A percentile compares a stretch with the other conserved stretches of the same genome.
phyloP scores from a whole-genome alignment of 192 early-diverging fungal genomes.

The Cladochytrium replicatum region DNA sequence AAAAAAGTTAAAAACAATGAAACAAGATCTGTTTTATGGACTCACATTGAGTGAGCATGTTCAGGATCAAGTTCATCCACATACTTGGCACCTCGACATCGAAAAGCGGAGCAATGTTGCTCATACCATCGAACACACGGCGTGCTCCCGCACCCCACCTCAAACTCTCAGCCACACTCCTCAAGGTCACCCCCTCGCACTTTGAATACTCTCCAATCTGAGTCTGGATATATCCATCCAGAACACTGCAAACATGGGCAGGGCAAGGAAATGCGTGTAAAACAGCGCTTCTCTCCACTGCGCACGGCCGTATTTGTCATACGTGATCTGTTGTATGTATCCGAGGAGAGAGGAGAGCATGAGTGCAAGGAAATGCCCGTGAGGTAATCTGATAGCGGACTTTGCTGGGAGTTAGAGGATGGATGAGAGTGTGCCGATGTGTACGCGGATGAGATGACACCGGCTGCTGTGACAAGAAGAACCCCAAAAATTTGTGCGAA shows the following conservation, averaged over 20 bases:
- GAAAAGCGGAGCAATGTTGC: neutral
- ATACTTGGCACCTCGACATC: slow-evolving; percentile 41
- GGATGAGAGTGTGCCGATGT: neutral
- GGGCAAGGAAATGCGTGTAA: slow-evolving; percentile 69
- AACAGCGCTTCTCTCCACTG: slow-evolving; percentile 86
- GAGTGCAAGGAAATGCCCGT: slow-evolving; percentile 66
- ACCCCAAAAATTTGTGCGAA: slow-evolving; percentile 46
- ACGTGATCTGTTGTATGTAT: slow-evolving; percentile 71
- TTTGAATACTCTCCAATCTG: slow-evolving; percentile 47
- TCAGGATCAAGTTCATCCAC: slow-evolving; percentile 62
- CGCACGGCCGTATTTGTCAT: slow-evolving; percentile 61
- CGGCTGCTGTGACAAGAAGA: slow-evolving; percentile 62
- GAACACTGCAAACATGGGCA: slow-evolving; percentile 73
- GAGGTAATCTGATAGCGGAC: slow-evolving; percentile 33
- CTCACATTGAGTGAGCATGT: slow-evolving; percentile 72
- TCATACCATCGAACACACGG: slow-evolving; percentile 13
- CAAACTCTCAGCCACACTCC: slow-evolving; percentile 9
- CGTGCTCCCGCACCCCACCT: slow-evolving; percentile 10
- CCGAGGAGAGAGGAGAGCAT: slow-evolving; percentile 72
- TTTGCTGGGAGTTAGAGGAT: neutral
- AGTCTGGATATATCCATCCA: slow-evolving; percentile 49
- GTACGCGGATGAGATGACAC: slow-evolving; percentile 62
- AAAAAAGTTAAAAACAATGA: neutral
- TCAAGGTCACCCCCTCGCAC: slow-evolving; percentile 33
- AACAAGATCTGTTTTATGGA: neutral